Percentiles rank a stretch among this genome's conserved stretches.
Evolutionary conservation across 257 asterid species (phyloP).

Genomic region (Paulownia fortunei): DNA sequence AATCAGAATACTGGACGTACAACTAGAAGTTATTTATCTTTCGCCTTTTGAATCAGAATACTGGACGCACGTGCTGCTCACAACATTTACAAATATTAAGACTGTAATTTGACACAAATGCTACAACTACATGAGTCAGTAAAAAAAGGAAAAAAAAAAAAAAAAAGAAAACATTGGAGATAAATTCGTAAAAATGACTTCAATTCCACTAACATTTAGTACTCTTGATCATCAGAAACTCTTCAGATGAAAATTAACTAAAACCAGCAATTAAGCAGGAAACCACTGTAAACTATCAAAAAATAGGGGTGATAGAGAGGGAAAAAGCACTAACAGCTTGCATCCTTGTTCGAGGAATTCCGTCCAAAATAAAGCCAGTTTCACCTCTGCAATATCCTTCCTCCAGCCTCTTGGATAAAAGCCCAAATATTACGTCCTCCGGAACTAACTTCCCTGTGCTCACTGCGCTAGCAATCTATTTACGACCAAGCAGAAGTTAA

Average conservation of each 20-base stretch:
- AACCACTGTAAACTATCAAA: neutral
- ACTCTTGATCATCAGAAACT: slow-evolving; percentile 1
- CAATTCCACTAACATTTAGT: neutral
- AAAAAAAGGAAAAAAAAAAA: neutral
- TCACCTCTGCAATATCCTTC: slow-evolving; percentile 86
- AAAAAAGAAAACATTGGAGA: too few species aligned
- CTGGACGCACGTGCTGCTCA: neutral
- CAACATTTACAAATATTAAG: neutral
- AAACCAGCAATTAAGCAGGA: neutral
- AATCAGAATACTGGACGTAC: too few species aligned
- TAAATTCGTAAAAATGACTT: neutral
- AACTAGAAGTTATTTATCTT: too few species aligned
- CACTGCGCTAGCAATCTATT: slow-evolving; percentile 73
- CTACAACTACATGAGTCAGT: neutral
- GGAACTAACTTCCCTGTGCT: slow-evolving; percentile 80
- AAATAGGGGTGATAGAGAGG: neutral
- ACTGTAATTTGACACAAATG: neutral
- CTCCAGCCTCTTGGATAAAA: slow-evolving; percentile 81
- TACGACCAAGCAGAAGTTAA: neutral
- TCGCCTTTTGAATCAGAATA: too few species aligned
- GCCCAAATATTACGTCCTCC: slow-evolving; percentile 75
- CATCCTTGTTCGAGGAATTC: slow-evolving; percentile 75
- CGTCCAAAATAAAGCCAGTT: slow-evolving; percentile 91
- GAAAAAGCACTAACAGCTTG: slow-evolving; percentile 72
- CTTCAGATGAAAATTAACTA: neutral